A percentile compares a stretch with the other conserved stretches of the same genome.
phyloP scores from a whole-genome alignment of 2,329 filamentous ascomycete species.

The Biscogniauxia mediterranea region DNA sequence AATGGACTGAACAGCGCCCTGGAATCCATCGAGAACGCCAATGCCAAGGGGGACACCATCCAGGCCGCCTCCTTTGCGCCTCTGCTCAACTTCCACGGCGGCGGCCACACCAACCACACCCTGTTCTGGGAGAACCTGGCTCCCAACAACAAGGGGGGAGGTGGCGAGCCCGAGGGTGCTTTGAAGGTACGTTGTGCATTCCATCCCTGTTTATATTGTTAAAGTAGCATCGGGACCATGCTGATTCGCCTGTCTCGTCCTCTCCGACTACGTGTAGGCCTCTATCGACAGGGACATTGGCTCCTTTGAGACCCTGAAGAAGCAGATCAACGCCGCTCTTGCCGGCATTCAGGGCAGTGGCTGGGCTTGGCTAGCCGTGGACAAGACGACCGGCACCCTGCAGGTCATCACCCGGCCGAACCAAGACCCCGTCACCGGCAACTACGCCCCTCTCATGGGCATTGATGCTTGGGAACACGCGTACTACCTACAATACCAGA shows the following conservation, averaged over 20 bases:
- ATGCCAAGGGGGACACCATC: conserved; percentile 46
- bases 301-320: conserved; percentile 49
- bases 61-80: conserved; percentile 31
- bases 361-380: conserved; percentile 65
- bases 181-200: conserved; percentile 29
- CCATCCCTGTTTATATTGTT: too few species aligned
- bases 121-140: conserved; percentile 71
- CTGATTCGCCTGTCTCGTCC: background rate
- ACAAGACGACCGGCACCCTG: conserved; percentile 47
- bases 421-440: conserved; percentile 57
- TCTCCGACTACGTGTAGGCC: conserved; percentile 33
- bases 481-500: conserved; percentile 67
- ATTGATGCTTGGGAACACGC: conserved; percentile 66
- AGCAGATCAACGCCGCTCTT: conserved; percentile 53
- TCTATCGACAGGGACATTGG: conserved; percentile 57
- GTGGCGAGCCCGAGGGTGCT: conserved; percentile 50
- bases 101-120: conserved; percentile 64
- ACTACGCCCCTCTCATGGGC: conserved; percentile 52
- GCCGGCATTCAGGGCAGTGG: conserved; percentile 63
- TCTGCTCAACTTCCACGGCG: conserved; percentile 63
- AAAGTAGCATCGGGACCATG: background rate
- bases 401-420: conserved; percentile 63
- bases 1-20: conserved; percentile 70
- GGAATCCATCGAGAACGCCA: conserved; percentile 64
- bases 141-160: conserved; percentile 30